Base-by-base conservation (phyloP, 768 basidiomycete species). In the Sarcodon aspratus region DNA sequence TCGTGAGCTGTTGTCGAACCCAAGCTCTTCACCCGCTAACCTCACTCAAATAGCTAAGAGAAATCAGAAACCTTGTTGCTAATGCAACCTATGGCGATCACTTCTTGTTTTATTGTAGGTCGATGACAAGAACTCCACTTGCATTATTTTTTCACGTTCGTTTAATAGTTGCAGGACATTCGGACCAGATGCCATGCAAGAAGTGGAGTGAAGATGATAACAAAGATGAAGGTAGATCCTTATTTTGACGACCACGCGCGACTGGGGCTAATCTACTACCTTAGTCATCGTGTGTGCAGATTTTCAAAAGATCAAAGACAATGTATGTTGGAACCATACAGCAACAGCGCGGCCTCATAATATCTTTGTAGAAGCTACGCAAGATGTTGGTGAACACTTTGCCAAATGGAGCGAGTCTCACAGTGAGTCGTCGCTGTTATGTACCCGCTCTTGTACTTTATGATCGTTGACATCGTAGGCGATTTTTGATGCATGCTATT, bases 201-300 rank as follows among this genome's bases (percentile, higher is more conserved):
- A 52, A 46, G 4, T 47, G 51, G 9, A 52, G 38, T 9, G 51
- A 52, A 45, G 50, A 50, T 7, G 50, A 50, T 18, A 18, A 11
- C 17, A 44, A 44, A 44, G 51, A 52, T 36, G 47, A 52, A 44
- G 50, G 50, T 36, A 33, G 31, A 45, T 36, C 6, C 13, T 9
- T 9, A 11, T 9, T 46, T 49, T 17, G 18, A 21, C 10, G 15
- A 21, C 10, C 5, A 17, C 17, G 13, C 21, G 21, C 44, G 44
- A 27, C 5, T 27, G 21, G 21, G 21, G 27, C 15, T 27, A 27
- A 9, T 42, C 40, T 42, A 11, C 27, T 13, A 42, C 27, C 9
- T 9, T 32, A 46, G 47, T 48, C 15, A 36, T 48, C 15, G 4
- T 48, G 8, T 13, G 36, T 12, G 42, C 18, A 31, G 48, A 42